phyloP scores from a whole-genome alignment of 768 basidiomycete species.

The Leucogyrophana mollusca region DNA sequence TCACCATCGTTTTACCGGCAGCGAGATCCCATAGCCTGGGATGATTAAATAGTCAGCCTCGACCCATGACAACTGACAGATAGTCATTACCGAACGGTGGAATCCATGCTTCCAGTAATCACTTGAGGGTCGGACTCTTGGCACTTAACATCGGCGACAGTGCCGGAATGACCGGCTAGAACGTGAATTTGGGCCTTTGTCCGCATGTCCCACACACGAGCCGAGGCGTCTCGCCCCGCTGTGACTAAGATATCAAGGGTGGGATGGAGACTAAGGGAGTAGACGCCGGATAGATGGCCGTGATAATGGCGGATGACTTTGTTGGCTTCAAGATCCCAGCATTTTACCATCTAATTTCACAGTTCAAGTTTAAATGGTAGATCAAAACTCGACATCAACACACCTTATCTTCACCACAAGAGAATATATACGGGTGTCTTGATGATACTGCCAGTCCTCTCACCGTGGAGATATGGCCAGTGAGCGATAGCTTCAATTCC shows the following conservation, averaged over 20 bases:
- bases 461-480: constrained; percentile 97
- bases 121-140: constrained; percentile 98
- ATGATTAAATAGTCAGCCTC: constrained; percentile 3
- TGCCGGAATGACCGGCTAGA: constrained; percentile 90
- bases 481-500: constrained; percentile 94
- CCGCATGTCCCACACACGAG: constrained; percentile 99
- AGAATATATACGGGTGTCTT: constrained; percentile 95
- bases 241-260: constrained; percentile 96
- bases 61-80: neutral
- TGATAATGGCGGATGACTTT: constrained; percentile 99
- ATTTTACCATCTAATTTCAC: constrained; percentile 91
- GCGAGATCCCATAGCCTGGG: constrained; percentile 93
- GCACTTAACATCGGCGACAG: constrained; percentile 93
- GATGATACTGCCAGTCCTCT: constrained; percentile 90
- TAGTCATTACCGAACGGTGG: constrained; percentile 74
- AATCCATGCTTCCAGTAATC: constrained; percentile 98
- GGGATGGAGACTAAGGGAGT: constrained; percentile 88
- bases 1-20: constrained; percentile 95
- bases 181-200: constrained; percentile 96
- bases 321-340: constrained; percentile 98
- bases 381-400: constrained; percentile 15
- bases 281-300: constrained; percentile 98
- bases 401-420: constrained; percentile 97
- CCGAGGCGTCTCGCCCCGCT: constrained; percentile 92
- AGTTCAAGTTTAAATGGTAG: neutral